Conservation (phyloP, 1,284 basidiomycete genomes). For the Cryptococcus sp. region DNA sequence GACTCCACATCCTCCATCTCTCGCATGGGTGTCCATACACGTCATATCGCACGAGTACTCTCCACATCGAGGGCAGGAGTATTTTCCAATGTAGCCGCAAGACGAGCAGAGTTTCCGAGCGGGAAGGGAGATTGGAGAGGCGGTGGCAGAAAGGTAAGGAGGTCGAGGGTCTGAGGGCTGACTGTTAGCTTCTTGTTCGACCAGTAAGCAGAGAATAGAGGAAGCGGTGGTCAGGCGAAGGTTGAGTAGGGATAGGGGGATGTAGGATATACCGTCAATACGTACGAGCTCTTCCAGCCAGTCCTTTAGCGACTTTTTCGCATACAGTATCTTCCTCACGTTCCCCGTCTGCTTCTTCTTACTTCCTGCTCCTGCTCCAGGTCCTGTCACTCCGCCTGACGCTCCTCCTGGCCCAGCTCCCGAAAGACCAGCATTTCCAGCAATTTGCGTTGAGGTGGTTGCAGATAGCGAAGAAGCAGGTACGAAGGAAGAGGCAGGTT, state of each 20-base stretch:
- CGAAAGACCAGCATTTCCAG: neutral
- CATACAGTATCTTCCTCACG: constrained; percentile 38
- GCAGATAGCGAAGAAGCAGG: constrained; percentile 10
- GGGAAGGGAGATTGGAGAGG: constrained; percentile 27
- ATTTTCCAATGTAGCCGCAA: constrained; percentile 39
- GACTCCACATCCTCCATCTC: constrained; percentile 41
- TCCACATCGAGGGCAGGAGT: constrained; percentile 32
- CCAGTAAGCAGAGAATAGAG: neutral
- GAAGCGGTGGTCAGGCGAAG: neutral
- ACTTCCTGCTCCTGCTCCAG: constrained; percentile 2
- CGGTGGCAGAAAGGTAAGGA: constrained; percentile 32
- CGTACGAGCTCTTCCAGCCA: constrained; percentile 43
- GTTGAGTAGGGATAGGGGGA: neutral
- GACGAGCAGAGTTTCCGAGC: constrained; percentile 33
- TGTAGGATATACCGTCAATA: neutral
- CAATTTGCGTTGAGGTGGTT: neutral
- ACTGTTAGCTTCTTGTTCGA: neutral
- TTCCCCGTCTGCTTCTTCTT: constrained; percentile 45
- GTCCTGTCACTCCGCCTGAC: neutral
- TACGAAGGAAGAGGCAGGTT: constrained; percentile 37
- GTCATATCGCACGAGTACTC: constrained; percentile 37
- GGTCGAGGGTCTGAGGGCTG: constrained; percentile 28
- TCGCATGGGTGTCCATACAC: constrained; percentile 34
- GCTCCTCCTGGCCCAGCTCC: neutral
- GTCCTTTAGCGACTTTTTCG: constrained; percentile 40